Evolutionary conservation across 148 eudicot genomes (phyloP), one percentile per base, ranked within the genome.

Genomic region (Camellia japonica): DNA sequence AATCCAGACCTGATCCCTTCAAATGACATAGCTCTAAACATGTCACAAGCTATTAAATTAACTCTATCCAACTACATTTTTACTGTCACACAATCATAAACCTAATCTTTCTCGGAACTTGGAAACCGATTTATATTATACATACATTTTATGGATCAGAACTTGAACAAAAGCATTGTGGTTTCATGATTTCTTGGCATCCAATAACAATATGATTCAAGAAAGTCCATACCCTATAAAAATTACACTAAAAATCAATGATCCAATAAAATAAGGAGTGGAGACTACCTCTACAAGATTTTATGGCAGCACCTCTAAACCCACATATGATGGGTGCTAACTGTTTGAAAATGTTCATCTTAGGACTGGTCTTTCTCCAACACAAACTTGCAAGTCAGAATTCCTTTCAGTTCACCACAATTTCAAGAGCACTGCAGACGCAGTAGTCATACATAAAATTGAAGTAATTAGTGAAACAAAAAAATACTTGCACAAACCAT

Each of bases 331-430:
- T 66, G 77, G 86, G 80, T 55, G 71, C 80, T 41, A 93, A 55
- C 80, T 74, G 85, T 85, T 81, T 92, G 84, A 92, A 76, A 69
- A 90, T 67, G 85, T 85, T 89, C 90, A 87, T 89, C 83, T 68
- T 76, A 81, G 30, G 54, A 63, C 44, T 3, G 75, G 69, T 74
- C 55, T 71, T 81, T 69, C 43, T 69, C 41, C 69, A 55, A 19
- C 72, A 54, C 81, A 78, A 64, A 20, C 41, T 65, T 51, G 71
- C 16, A 65, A 23, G 18, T 20, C 55, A 63, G 49, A 67, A 13
- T 71, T 42, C 59, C 16, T 52, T 5, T 11, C 30, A 12, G 3
- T 56, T 30, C 12, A 14, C 0, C 5, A 41, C 38, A 68, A 71
- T 49, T 47, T n/a, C 58, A 18, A 19, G 46, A 52, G 59, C 30